phyloP scores from a whole-genome alignment of 2,329 filamentous ascomycete species.

The Fusarium chaquense region DNA sequence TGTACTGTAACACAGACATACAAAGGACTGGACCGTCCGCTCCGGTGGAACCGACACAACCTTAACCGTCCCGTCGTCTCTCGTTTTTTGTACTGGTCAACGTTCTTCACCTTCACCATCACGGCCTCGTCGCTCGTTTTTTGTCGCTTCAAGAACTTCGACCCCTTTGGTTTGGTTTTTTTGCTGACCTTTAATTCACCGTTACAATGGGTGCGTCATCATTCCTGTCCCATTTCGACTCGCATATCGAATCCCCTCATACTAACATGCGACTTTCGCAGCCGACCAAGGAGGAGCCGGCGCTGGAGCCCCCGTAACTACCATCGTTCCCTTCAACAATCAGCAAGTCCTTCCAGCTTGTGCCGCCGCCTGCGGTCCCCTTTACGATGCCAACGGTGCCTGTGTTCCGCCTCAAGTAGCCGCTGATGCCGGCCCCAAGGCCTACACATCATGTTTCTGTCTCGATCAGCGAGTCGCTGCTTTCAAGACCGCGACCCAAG shows the following conservation, averaged over 20 bases:
- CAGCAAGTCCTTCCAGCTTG: slow-evolving; percentile 68
- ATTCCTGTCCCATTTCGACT: slow-evolving; percentile 35
- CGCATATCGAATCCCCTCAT: slow-evolving; percentile 19
- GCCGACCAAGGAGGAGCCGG: slow-evolving; percentile 22
- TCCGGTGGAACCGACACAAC: slow-evolving; percentile 32
- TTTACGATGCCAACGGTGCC: slow-evolving; percentile 77
- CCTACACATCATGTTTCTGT: slow-evolving; percentile 81
- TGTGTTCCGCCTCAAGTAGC: slow-evolving; percentile 72
- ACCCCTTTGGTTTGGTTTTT: not conserved
- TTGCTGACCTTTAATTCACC: not conserved
- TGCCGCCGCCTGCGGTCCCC: slow-evolving; percentile 67
- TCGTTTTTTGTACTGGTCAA: slow-evolving; percentile 14
- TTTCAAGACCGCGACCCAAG: slow-evolving; percentile 67
- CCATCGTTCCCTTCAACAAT: slow-evolving; percentile 67
- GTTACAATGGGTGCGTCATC: slow-evolving; percentile 55
- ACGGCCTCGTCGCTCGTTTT: slow-evolving; percentile 29
- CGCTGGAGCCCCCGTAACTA: slow-evolving; percentile 54
- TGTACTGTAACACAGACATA: slow-evolving; percentile 6
- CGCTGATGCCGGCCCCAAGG: slow-evolving; percentile 60
- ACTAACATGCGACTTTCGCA: slow-evolving; percentile 30
- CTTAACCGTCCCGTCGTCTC: slow-evolving; percentile 21
- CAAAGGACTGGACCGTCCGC: slow-evolving; percentile 23
- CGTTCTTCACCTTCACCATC: not conserved
- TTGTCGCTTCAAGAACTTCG: slow-evolving; percentile 1
- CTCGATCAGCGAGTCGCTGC: slow-evolving; percentile 67